A percentile compares a stretch with the other conserved stretches of the same genome.
Evolutionary conservation across 106 monocot genomes (phyloP).

Genomic region (Phalaenopsis aphrodite): DNA sequence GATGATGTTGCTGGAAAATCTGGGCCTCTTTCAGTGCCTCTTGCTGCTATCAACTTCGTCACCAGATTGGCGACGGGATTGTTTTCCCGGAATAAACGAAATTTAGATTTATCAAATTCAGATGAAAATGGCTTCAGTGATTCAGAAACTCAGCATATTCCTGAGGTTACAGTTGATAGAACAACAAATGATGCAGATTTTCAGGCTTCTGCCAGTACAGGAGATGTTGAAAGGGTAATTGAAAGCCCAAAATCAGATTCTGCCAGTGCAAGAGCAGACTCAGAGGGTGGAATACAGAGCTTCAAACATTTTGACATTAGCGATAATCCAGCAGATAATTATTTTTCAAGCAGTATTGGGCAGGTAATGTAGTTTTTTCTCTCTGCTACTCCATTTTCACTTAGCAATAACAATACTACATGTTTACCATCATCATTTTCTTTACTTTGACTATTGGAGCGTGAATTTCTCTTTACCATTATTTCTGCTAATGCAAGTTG

Average conservation of each 20-base stretch:
- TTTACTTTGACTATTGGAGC: neutral
- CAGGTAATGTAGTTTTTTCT: conserved; percentile 37
- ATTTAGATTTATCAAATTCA: conserved; percentile 15
- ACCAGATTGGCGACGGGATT: conserved; percentile 61
- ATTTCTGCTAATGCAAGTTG: neutral
- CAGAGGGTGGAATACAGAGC: conserved; percentile 11
- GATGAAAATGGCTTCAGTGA: conserved; percentile 4
- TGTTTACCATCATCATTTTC: neutral
- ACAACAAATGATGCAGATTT: conserved; percentile 4
- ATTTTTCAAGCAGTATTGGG: conserved; percentile 40
- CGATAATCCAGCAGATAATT: conserved; percentile 62
- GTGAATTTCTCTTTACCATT: neutral
- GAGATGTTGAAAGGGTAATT: conserved; percentile 13
- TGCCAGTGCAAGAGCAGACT: conserved; percentile 10
- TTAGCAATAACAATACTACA: neutral
- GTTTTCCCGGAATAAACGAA: conserved; percentile 40
- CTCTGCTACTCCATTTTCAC: neutral
- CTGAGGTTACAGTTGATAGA: conserved; percentile 14
- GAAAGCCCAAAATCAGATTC: conserved; percentile 14
- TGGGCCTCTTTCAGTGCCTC: conserved; percentile 35
- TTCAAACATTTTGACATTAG: conserved; percentile 88
- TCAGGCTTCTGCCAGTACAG: conserved; percentile 6
- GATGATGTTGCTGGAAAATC: conserved; percentile 13
- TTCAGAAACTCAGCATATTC: conserved; percentile 18
- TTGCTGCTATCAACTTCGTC: conserved; percentile 52